Evolutionary conservation across 2,329 filamentous ascomycete genomes (phyloP), one percentile per base, ranked within the genome.

Genomic region (Fusarium sp.): DNA sequence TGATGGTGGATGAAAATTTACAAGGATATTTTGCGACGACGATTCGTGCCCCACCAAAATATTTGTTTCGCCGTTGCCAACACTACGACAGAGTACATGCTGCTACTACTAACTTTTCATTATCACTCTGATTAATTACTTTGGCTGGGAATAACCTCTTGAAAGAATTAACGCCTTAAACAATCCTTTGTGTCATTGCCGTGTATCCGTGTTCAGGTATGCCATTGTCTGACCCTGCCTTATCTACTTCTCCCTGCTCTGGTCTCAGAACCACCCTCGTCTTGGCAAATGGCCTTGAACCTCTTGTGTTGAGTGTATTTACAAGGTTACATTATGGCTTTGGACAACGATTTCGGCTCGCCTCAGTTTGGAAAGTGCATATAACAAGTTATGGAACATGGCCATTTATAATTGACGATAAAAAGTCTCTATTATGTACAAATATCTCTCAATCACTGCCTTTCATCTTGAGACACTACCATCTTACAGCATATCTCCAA

Each of bases 21-120:
- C 67, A 71, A 69, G 64, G 57, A 66, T 63, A 64, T 71, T 75
- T 73, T 75, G 69, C 56, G 63, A 75, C 66, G 41, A 27, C 59
- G 37, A 69, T 48, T 74, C 66, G 69, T 74, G 73, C 73, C 73
- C 73, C 73, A 75, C 73, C 73, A 76, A 65, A 43, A 64, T 67
- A 74, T 30, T 50, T 48, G 45, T 50, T 50, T 50, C 45, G 45
- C 9, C 25, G 16, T 6, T 48, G 43, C 43, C 5, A 48, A 48
- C 25, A 50, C 45, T n/a, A 50, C 23, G 25, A 6, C 16, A 2
- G 14, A 52, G 48, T 32, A 32, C 25, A 30, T 13, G 25, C 48
- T 52, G 6, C 27, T 11, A 10, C 14, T 27, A 30, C 45, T 5
- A 27, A 16, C 45, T 27, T 25, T 16, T 4, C 18, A 11, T n/a